These are phyloP conservation scores for Alternaria triticimaculans DNA, from an alignment of 2,329 filamentous ascomycete species.

Conservation along the genomic window DNA sequence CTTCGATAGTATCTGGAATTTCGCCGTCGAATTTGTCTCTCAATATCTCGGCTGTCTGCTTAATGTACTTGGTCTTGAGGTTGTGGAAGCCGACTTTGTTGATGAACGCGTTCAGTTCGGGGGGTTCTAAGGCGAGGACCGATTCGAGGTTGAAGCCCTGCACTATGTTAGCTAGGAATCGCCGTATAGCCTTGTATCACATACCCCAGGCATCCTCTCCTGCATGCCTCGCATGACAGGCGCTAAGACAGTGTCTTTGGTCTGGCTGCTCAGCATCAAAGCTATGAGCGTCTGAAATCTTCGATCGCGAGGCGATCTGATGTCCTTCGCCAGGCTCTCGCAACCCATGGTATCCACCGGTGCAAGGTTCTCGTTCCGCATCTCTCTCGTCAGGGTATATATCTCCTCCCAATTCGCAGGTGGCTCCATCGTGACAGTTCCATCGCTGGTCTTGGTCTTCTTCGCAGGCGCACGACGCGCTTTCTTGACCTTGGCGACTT, in stretches of 20 bases:
- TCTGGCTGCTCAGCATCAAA: constrained; percentile 91
- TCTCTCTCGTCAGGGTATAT: constrained; percentile 77
- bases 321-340: constrained; percentile 71
- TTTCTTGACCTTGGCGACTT: constrained; percentile 37
- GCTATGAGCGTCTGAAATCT: constrained; percentile 87
- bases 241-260: constrained; percentile 89
- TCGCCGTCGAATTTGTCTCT: constrained; percentile 74
- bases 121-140: constrained; percentile 73
- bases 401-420: constrained; percentile 85
- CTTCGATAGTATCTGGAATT: constrained; percentile 79
- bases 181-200: background rate
- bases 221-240: constrained; percentile 82
- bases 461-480: constrained; percentile 48
- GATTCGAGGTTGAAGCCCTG: constrained; percentile 74
- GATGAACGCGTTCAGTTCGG: constrained; percentile 74
- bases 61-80: constrained; percentile 87
- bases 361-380: constrained; percentile 75
- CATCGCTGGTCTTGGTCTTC: constrained; percentile 38
- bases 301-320: constrained; percentile 61
- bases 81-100: constrained; percentile 91
- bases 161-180: background rate
- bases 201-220: constrained; percentile 68
- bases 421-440: constrained; percentile 59
- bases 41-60: constrained; percentile 75
- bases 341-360: constrained; percentile 99